Base-by-base conservation (phyloP, 1,284 basidiomycete species). In the Rhodotorula sp. region DNA sequence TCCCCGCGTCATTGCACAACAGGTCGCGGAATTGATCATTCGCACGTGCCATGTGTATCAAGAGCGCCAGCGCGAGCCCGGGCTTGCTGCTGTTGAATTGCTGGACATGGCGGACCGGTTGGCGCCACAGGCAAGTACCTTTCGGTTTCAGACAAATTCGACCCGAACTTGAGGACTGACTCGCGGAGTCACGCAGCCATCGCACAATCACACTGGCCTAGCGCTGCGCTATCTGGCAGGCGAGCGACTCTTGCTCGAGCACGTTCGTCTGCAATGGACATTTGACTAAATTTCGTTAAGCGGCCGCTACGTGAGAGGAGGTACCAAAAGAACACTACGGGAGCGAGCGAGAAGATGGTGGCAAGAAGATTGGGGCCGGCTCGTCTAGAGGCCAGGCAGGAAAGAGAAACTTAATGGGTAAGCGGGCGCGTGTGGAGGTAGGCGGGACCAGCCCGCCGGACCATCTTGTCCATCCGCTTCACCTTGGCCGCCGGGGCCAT, bases 171-270 rank as follows among this genome's bases (percentile, higher is more conserved):
- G 37, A n/a, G 10, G 37, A 42, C 37, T 42, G 37, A 42, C 37
- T 42, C 37, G 10, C 37, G 10, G 37, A 42, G 33, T 12, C 12
- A 42, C 37, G 37, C 37, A 42, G 37, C 37, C 37, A 8, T 42
- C 22, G 24, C 37, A 26, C 14, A 18, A 26, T 18, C 30, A 59
- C 20, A 10, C 22, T 6, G 20, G 29, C 26, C 49, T 62, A 14
- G 67, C 64, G 42, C 29, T 74, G 17, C 56, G 60, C 15, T 46
- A 62, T 20, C 49, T 66, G 14, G 73, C 70, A 7, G 58, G 59
- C 20, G 73, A 75, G 56, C 49, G 73, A 2, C n/a, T 66, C 12
- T 18, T 72, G 15, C 46, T 75, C 14, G 66, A 70, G 33, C 42
- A 66, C 3, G 49, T 66, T 1, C 4, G 17, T 3, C 37, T 45